phyloP scores from a whole-genome alignment of 1,284 basidiomycete species.

The Irpex sp. region DNA sequence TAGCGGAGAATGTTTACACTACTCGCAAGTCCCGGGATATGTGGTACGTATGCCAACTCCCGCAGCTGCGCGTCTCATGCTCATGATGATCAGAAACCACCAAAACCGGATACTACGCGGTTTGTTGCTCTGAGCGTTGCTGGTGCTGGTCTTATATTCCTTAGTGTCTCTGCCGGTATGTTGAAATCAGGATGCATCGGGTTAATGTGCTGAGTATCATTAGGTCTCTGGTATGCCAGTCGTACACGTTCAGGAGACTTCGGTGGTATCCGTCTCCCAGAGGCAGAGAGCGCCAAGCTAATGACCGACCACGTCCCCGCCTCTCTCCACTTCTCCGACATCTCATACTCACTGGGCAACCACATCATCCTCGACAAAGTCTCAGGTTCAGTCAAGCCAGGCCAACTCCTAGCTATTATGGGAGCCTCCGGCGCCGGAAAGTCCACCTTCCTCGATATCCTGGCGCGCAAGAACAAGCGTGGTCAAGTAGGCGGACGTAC shows the following conservation, averaged over 20 bases:
- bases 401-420: slow-evolving; percentile 92
- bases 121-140: slow-evolving; percentile 85
- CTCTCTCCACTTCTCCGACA: slow-evolving; percentile 80
- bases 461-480: slow-evolving; percentile 85
- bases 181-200: too few species aligned
- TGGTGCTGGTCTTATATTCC: slow-evolving; percentile 66
- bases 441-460: slow-evolving; percentile 92
- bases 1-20: slow-evolving; percentile 92
- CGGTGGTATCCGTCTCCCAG: slow-evolving; percentile 75
- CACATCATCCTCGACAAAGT: slow-evolving; percentile 76
- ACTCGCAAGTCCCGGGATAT: slow-evolving; percentile 91
- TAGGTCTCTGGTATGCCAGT: slow-evolving; percentile 88
- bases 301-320: slow-evolving; percentile 95
- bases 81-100: slow-evolving; percentile 48
- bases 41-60: slow-evolving; percentile 41
- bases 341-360: slow-evolving; percentile 74
- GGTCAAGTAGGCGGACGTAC: slow-evolving; percentile 73
- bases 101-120: slow-evolving; percentile 71
- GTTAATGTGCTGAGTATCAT: too few species aligned
- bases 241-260: slow-evolving; percentile 66
- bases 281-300: slow-evolving; percentile 76
- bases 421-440: slow-evolving; percentile 96
- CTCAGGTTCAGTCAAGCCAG: slow-evolving; percentile 78
- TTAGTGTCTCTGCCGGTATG: slow-evolving; percentile 53
- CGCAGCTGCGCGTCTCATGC: background rate